phyloP scores from a whole-genome alignment of 495 filamentous ascomycete genomes.

The Trypethelium eluteriae region DNA sequence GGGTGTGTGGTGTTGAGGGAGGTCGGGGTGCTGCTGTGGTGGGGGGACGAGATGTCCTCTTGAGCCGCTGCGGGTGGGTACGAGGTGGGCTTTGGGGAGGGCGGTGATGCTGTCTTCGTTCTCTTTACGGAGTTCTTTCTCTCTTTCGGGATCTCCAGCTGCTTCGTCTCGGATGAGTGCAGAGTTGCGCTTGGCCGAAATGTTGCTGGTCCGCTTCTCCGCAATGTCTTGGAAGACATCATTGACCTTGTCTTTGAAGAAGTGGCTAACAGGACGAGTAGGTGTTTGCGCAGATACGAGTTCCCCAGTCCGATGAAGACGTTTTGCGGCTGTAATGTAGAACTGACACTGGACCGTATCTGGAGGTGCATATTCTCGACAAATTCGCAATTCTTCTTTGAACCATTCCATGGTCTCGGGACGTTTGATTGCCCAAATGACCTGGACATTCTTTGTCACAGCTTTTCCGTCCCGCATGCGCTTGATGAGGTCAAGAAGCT shows the following conservation, averaged over 20 bases:
- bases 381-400: conserved; percentile 86
- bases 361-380: conserved; percentile 73
- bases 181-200: conserved; percentile 51
- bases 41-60: conserved; percentile 21
- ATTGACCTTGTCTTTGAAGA: conserved; percentile 76
- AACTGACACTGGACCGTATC: conserved; percentile 87
- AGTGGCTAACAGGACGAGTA: conserved; percentile 53
- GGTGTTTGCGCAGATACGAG: conserved; percentile 43
- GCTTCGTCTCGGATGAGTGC: conserved; percentile 74
- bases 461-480: conserved; percentile 89
- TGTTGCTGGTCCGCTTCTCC: conserved; percentile 47
- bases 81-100: conserved; percentile 52
- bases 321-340: conserved; percentile 72
- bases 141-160: conserved; percentile 65
- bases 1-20: conserved; percentile 6
- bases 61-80: conserved; percentile 30
- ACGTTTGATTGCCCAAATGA: conserved; percentile 84
- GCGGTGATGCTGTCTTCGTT: conserved; percentile 78
- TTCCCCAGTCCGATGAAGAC: conserved; percentile 38
- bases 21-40: conserved; percentile 14
- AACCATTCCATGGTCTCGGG: conserved; percentile 97
- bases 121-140: conserved; percentile 72
- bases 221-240: conserved; percentile 72
- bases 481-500: conserved; percentile 85
- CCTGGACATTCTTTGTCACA: conserved; percentile 78